These are phyloP conservation scores for Lagenidium giganteum DNA, from an alignment of 352 stramenopile species.

Conservation along the genomic window DNA sequence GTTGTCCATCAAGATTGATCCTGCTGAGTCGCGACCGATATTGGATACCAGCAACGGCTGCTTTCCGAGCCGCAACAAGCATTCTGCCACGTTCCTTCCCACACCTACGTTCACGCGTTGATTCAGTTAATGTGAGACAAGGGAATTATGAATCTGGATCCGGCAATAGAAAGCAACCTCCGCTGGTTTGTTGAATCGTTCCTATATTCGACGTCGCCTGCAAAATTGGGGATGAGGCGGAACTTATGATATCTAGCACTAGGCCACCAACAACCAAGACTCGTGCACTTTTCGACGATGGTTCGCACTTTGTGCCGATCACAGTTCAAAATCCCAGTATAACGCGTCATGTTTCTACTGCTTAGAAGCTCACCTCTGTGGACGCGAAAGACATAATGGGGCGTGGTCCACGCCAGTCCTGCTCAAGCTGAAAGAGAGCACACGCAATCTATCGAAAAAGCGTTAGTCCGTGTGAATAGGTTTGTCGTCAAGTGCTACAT, in stretches of 20 bases:
- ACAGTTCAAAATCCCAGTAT: too few relatives aligned
- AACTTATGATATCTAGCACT: conserved; percentile 85
- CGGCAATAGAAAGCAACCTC: conserved; percentile 28
- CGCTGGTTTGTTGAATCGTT: conserved; percentile 74
- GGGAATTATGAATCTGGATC: not conserved
- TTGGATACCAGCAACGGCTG: conserved; percentile 76
- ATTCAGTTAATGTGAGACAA: conserved; percentile 1
- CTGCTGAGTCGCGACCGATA: conserved; percentile 70
- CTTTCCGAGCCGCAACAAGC: conserved; percentile 59
- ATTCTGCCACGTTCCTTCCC: conserved; percentile 91
- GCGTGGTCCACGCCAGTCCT: too few relatives aligned
- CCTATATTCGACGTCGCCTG: conserved; percentile 86
- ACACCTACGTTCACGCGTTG: conserved; percentile 49
- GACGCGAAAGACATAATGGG: conserved; percentile 44
- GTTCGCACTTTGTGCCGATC: conserved; percentile 1
- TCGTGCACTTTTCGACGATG: conserved; percentile 13
- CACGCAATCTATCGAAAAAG: conserved; percentile 38
- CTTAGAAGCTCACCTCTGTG: conserved; percentile 38
- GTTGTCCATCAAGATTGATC: conserved; percentile 69
- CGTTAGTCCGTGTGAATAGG: conserved; percentile 1
- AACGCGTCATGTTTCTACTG: too few relatives aligned
- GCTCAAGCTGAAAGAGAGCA: conserved; percentile 60
- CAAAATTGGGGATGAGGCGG: conserved; percentile 58
- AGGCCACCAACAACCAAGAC: conserved; percentile 85
- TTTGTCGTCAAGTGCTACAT: not conserved